A percentile compares a stretch with the other conserved stretches of the same genome.
Conservation (phyloP, 306 rosid genomes). For the Prunus kanzakura region DNA sequence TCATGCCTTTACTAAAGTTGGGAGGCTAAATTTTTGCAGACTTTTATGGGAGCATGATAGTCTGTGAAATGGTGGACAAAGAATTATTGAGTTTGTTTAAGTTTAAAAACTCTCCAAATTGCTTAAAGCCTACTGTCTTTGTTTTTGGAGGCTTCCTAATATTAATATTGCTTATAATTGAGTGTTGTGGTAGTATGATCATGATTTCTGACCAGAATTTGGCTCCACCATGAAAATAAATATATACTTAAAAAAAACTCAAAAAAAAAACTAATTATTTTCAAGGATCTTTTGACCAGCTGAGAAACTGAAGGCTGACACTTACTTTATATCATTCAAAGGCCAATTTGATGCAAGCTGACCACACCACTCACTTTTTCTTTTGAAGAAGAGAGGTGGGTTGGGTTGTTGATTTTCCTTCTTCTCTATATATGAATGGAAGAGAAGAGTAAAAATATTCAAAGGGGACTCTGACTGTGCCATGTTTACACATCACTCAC, state of each 20-base stretch:
- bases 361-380: constrained; percentile 39
- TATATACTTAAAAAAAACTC: not conserved
- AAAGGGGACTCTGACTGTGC: not conserved
- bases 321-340: constrained; percentile 38
- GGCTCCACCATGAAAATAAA: constrained; percentile 41
- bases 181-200: not conserved
- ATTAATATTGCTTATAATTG: constrained; percentile 21
- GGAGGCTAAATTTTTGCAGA: not conserved
- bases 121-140: constrained; percentile 18
- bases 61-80: constrained; percentile 3
- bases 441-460: not conserved
- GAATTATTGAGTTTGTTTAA: not conserved
- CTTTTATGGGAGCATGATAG: constrained; percentile 2
- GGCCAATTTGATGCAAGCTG: constrained; percentile 37
- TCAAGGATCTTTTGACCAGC: constrained; percentile 54
- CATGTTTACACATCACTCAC: constrained; percentile 24
- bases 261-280: constrained; percentile 14
- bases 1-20: constrained; percentile 5
- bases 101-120: not conserved
- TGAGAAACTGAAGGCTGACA: constrained; percentile 46
- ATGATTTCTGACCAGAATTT: constrained; percentile 34
- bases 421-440: not conserved
- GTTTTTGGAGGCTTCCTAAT: constrained; percentile 31
- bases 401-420: not conserved
- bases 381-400: constrained; percentile 10